Evolutionary conservation across 176 grass and related monocot genomes (phyloP).

Genomic region (Oryza meyeriana): DNA sequence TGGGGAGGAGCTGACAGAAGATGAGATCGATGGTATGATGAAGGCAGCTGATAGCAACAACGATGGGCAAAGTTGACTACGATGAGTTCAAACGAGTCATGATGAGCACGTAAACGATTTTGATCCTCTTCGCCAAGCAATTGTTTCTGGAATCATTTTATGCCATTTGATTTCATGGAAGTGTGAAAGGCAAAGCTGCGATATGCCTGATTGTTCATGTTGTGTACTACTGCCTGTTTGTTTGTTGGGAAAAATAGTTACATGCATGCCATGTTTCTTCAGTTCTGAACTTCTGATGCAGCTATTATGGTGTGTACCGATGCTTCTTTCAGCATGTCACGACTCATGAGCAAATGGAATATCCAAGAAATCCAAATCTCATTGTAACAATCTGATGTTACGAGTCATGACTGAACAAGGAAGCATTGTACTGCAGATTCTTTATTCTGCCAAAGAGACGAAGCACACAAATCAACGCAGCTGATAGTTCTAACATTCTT

Average conservation of each 20-base stretch:
- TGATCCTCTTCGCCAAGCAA: not conserved
- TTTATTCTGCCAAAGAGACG: not conserved
- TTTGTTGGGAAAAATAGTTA: not conserved
- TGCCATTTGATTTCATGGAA: not conserved
- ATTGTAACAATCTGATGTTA: not conserved
- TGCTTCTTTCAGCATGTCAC: not conserved
- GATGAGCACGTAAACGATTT: not conserved
- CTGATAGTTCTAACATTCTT: not conserved
- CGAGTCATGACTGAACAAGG: not conserved
- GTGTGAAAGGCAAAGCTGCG: not conserved
- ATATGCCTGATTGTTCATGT: not conserved
- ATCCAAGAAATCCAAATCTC: not conserved
- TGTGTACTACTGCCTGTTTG: not conserved
- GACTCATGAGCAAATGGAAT: not conserved
- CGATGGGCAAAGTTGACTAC: not conserved
- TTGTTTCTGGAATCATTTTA: not conserved
- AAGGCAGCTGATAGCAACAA: not conserved
- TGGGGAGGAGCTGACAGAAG: not conserved
- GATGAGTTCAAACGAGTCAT: not conserved
- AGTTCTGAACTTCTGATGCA: not conserved
- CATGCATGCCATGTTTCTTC: not conserved
- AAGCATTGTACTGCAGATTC: not conserved
- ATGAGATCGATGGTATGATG: not conserved
- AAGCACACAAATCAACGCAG: not conserved
- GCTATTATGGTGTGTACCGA: not conserved